Evolutionary conservation across 2,329 filamentous ascomycete species (phyloP), one percentile per base, ranked within the genome.

Genomic region (Cladobotryum mycophilum): DNA sequence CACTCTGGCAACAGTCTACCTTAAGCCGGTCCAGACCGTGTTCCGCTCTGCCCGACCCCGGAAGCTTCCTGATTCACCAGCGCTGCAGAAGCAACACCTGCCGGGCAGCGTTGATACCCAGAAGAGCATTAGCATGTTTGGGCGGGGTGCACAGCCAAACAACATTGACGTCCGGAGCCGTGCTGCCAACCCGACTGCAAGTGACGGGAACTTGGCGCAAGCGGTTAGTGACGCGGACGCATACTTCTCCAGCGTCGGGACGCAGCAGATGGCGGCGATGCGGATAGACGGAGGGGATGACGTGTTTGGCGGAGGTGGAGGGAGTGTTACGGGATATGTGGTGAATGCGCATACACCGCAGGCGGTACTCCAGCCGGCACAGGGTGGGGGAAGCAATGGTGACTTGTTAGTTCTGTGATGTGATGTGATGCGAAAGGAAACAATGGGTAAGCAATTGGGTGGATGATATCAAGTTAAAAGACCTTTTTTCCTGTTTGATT

Each of bases 1-100:
- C 57, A 97, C 93, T 1, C 78, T 99, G 3, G 93, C 93, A 3
- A 99, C 93, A 1, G 92, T 99, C 47, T 99, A 99, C 68, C 81
- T 99, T 45, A 99, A 99, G 68, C 93, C 93, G 3, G 92, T 99
- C 5, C 90, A 97, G 66, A 92, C 93, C 48, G 93, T 99, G 9
- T 99, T 99, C 76, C 86, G 93, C 51, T 86, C 85, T 15, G 92
- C 93, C 12, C 81, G 93, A 13, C 86, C 89, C 1, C 80, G 89
- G 18, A 84, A 84, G 51, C 76, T 99, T 2, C 78, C 83, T 49
- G 88, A 95, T 48, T 92, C 86, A 2, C 91, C 92, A 0, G 91
- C 91, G 0, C 75, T 99, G 37, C 93, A 96, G 70, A 85, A 82
- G 56, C 80, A 87, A 49, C 74, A 76, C 14, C 68, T 88, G 0